Base-by-base conservation (phyloP, 352 stramenopile species). In the Pseudoperonospora humuli region DNA sequence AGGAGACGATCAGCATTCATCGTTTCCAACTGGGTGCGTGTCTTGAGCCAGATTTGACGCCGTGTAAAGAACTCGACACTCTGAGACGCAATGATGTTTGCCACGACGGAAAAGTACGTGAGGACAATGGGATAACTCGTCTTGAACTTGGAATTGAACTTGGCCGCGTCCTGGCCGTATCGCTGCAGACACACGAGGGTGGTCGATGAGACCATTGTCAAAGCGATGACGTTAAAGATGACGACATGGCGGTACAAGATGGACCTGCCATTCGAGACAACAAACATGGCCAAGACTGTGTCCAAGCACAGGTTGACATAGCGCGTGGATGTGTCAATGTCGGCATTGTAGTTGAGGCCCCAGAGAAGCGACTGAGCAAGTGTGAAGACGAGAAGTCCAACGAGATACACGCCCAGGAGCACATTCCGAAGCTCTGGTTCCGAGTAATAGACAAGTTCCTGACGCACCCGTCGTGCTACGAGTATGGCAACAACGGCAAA, bases 11-110 rank as follows among this genome's bases (percentile, higher is more conserved):
- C 80, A 0, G 83, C 78, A 35, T 89, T 90, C 63, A 87, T 81
- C 0, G 77, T 92, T 49, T 92, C 79, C 3, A 90, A 45, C 24
- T 95, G 75, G 1, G 80, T 90, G 0, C 80, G 68, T 0, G 73
- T 88, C 51, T 91, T 84, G 23, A 92, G 75, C 77, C 82, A 91
- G 27, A 91, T 90, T 42, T 90, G 77, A 2, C 82, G 70, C 0
- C 82, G 65, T 1, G 64, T 86, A 47, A 92, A 94, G 34, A 90
- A 91, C 50, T 91, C 72, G 17, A 83, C 71, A 23, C 64, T 87
- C 18, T 82, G 64, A 0, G 76, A 83, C n/a, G 79, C 78, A n/a
- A 92, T 75, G 27, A 85, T 62, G 39, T 87, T 92, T 1, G 75
- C 73, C 15, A 91, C 73, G 6, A 83, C 71, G 0, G 75, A 86